These are phyloP conservation scores for Pisolithus microcarpus DNA, from an alignment of 768 basidiomycete species.

Conservation along the genomic window DNA sequence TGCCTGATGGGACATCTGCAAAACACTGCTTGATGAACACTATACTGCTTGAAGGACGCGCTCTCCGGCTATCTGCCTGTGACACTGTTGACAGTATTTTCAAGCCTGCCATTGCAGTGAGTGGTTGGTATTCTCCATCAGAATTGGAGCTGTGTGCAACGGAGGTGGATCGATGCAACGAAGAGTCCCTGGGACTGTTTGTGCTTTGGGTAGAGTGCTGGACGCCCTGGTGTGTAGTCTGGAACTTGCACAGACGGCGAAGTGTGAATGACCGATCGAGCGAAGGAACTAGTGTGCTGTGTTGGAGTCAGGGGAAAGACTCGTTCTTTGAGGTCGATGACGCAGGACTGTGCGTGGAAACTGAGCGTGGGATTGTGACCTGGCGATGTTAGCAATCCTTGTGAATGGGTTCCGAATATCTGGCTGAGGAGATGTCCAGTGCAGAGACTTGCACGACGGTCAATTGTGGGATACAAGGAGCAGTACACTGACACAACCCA, in stretches of 20 bases:
- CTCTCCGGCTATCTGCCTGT: slow-evolving; percentile 55
- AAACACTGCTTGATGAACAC: slow-evolving; percentile 84
- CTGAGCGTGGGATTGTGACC: slow-evolving; percentile 12
- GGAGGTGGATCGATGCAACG: slow-evolving; percentile 36
- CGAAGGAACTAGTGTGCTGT: neutral
- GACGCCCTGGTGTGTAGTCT: slow-evolving; percentile 43
- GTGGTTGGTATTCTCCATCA: slow-evolving; percentile 27
- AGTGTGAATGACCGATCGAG: slow-evolving; percentile 22
- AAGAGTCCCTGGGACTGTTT: slow-evolving; percentile 42
- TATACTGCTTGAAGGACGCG: slow-evolving; percentile 77
- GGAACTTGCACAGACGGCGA: slow-evolving; percentile 36
- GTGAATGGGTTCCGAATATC: slow-evolving; percentile 56
- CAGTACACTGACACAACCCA: slow-evolving; percentile 14
- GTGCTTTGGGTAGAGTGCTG: slow-evolving; percentile 34
- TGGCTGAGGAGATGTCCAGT: slow-evolving; percentile 32
- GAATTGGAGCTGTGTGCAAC: slow-evolving; percentile 26
- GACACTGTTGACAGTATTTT: slow-evolving; percentile 76
- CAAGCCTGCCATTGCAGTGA: slow-evolving; percentile 76
- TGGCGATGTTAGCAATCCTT: slow-evolving; percentile 35
- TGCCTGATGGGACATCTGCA: slow-evolving; percentile 68
- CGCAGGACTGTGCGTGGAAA: slow-evolving; percentile 13
- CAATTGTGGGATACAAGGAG: neutral
- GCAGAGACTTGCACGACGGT: slow-evolving; percentile 24
- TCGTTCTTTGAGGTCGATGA: slow-evolving; percentile 3
- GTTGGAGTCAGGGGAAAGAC: slow-evolving; percentile 4